Base-by-base conservation (phyloP, 495 filamentous ascomycete species). In the Penicillium mononematosum region DNA sequence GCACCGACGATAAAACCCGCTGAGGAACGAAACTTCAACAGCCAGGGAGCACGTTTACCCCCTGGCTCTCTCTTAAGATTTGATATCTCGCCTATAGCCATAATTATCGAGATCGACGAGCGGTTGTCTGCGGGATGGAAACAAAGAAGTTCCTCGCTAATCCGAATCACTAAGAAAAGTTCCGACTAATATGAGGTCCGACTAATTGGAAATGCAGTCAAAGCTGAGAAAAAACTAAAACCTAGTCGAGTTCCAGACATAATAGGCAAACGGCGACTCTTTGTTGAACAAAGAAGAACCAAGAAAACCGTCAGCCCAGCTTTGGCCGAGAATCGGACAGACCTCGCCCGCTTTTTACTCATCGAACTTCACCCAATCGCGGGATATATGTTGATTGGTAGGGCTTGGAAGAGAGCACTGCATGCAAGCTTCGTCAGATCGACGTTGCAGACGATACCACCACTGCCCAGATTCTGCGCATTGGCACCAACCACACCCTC, bases 1-100 rank as follows among this genome's bases (percentile, higher is more conserved):
- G 86, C 86, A 38, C 70, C 69, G 45, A 86, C 59, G 45, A 88
- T 87, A 65, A 88, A 86, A 44, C 77, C 58, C 5, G 83, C 82
- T 58, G 77, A 82, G 25, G 84, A 86, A 5, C 85, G 81, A 69
- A 76, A 78, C 49, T 56, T 59, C 9, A 87, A 70, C 14, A 78
- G 76, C 61, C 70, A 70, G 38, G 79, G 80, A 6, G 68, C 69
- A 25, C 54, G 45, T 31, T 53, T 46, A 4, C 20, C 32, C 22
- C 34, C 47, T 9, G 53, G 36, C 11, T 29, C 39, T 17, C 8
- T 34, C 46, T 56, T 56, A 22, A 42, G 56, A 2, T 24, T 27
- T 51, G 42, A 14, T 16, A 36, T 22, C 17, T 22, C 38, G 24
- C 36, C 20, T n/a, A 49, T 48, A 16, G 16, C 31, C 29, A 25